Evolutionary conservation across 345 rosid genomes (phyloP), one percentile per base, ranked within the genome.

Genomic region (Abelmoschus esculentus): DNA sequence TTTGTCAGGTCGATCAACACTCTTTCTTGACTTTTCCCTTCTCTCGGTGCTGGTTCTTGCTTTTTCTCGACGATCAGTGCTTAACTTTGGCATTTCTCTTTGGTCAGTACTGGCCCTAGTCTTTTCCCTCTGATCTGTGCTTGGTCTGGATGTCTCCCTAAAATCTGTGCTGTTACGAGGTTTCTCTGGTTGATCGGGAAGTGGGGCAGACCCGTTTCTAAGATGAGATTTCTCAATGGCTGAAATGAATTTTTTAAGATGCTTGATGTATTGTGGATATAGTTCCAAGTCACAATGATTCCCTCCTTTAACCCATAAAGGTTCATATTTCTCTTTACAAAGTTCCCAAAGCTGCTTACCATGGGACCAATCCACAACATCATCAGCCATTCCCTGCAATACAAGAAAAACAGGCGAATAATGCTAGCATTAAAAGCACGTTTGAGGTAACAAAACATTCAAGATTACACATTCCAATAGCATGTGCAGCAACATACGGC

Each of bases 231-330:
- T 89, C 68, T 86, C 95, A 3, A 93, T 67, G 3, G 87, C 90
- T 0, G 95, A 82, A 63, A 91, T 82, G 84, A 93, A 93, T 80
- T 93, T 93, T 82, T 85, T 86, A 10, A 91, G 85, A 82, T 91
- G 97, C 76, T 78, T 93, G 66, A 91, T 86, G 74, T 91, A 93
- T 55, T 93, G 91, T 0, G 97, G 98, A 65, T 73, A 86, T 61
- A 84, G 81, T 83, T 93, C 97, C 74, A 93, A 77, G 74, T 91
- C 93, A 44, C 97, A 91, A 32, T 91, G 97, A 72, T 89, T 91
- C 63, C 98, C 98, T 76, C 92, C 97, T 83, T 86, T 88, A 69
- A 93, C 79, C 96, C 96, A 93, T 34, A 91, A 80, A 0, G 97
- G 98, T 77, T 91, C 97, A 36, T 91, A 91, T 70, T 91, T 93